Conservation (phyloP, 2,329 filamentous ascomycete genomes). For the Pestalotiopsis sp. region DNA sequence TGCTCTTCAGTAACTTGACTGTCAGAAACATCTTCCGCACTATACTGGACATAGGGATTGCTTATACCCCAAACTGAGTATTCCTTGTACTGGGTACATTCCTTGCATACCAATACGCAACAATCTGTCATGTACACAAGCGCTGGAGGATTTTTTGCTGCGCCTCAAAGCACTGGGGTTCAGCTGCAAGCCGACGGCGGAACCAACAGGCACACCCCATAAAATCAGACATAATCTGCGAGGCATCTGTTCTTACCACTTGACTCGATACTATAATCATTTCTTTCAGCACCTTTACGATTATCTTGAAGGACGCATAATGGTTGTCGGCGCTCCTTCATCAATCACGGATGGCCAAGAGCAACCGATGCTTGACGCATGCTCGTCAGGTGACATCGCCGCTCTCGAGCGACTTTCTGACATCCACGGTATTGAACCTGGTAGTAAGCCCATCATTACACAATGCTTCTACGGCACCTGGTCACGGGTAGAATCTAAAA, state of each 20-base stretch:
- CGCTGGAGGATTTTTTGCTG: neutral
- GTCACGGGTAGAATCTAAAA: conserved; percentile 1
- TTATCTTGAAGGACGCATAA: neutral
- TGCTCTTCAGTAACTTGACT: neutral
- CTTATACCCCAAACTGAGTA: neutral
- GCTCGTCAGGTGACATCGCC: neutral
- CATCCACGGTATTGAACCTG: neutral
- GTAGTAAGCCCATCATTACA: conserved; percentile 3
- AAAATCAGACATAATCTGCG: neutral
- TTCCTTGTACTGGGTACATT: neutral
- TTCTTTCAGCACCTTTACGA: neutral
- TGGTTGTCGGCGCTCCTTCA: neutral
- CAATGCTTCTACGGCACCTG: neutral
- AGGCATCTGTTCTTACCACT: neutral
- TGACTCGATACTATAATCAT: neutral
- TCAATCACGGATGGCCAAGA: neutral
- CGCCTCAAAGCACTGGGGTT: neutral
- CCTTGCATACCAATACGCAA: neutral
- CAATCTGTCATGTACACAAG: neutral
- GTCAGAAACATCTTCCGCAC: neutral
- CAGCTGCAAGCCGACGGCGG: neutral
- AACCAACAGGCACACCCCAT: neutral
- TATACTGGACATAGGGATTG: neutral
- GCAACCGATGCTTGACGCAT: conserved; percentile 2
- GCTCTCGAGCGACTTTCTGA: neutral